These are phyloP conservation scores for Acmispon strigosus DNA, from an alignment of 306 rosid species.

Conservation along the genomic window DNA sequence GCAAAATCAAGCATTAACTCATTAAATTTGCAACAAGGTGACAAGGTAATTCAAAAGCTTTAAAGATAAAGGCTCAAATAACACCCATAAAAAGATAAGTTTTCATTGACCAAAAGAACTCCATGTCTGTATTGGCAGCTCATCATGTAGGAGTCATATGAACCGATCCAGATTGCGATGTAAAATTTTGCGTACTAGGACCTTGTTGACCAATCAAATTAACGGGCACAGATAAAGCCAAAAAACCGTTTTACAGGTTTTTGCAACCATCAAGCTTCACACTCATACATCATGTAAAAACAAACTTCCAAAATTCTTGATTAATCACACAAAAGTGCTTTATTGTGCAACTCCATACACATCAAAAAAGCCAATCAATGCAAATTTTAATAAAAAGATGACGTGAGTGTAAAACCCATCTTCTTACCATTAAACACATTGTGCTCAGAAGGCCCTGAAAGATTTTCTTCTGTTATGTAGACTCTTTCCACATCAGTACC, in stretches of 20 bases:
- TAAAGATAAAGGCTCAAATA: not conserved
- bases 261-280: not conserved
- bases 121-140: not conserved
- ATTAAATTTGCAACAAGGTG: not conserved
- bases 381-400: not conserved
- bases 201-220: not conserved
- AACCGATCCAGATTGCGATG: not conserved
- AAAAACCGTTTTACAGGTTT: not conserved
- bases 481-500: constrained; percentile 23
- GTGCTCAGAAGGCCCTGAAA: constrained; percentile 17
- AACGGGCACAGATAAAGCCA: not conserved
- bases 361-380: not conserved
- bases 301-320: not conserved
- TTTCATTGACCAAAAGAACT: not conserved
- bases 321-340: not conserved
- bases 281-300: not conserved
- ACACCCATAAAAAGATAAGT: not conserved
- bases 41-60: constrained; percentile 2
- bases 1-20: not conserved
- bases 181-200: not conserved
- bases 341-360: not conserved
- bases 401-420: not conserved
- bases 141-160: not conserved
- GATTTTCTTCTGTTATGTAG: constrained; percentile 18
- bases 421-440: constrained; percentile 37